Evolutionary conservation across 352 stramenopile species (phyloP).

Genomic region (Globisporangium spiculum): DNA sequence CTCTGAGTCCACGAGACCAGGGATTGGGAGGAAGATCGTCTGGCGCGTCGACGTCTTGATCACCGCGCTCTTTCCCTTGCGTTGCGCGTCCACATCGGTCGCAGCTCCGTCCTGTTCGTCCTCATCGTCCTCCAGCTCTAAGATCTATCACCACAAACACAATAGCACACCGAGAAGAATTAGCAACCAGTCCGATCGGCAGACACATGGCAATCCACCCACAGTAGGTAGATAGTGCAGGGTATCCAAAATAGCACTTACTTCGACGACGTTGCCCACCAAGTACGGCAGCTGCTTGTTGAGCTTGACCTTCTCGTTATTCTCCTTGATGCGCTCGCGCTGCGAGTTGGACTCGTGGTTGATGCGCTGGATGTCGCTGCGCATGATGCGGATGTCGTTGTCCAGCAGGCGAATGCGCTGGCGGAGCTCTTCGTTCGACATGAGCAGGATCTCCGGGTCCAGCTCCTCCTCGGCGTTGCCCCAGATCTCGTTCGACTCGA

Average conservation of each 20-base stretch:
- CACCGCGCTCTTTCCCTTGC: conserved; percentile 93
- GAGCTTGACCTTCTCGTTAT: conserved; percentile 99
- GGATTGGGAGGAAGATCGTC: conserved; percentile 98
- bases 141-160: conserved; percentile 25
- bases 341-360: conserved; percentile 95
- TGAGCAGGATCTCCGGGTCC: conserved; percentile 91
- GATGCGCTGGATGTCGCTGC: conserved; percentile 95
- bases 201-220: neutral
- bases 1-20: conserved; percentile 95
- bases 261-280: conserved; percentile 98
- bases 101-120: conserved; percentile 93
- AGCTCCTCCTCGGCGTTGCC: conserved; percentile 49
- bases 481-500: conserved; percentile 68
- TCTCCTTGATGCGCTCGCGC: conserved; percentile 96
- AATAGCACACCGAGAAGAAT: neutral
- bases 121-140: conserved; percentile 89
- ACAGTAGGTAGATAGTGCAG: neutral
- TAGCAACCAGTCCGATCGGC: conserved; percentile 5
- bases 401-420: conserved; percentile 96
- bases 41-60: conserved; percentile 98
- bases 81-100: conserved; percentile 89
- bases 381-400: conserved; percentile 98
- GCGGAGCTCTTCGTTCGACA: conserved; percentile 94
- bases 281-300: conserved; percentile 99
- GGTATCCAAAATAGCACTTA: conserved; percentile 22